A percentile compares a stretch with the other conserved stretches of the same genome.
phyloP scores from a whole-genome alignment of 2,329 filamentous ascomycete genomes.

The Curvularia sp. region DNA sequence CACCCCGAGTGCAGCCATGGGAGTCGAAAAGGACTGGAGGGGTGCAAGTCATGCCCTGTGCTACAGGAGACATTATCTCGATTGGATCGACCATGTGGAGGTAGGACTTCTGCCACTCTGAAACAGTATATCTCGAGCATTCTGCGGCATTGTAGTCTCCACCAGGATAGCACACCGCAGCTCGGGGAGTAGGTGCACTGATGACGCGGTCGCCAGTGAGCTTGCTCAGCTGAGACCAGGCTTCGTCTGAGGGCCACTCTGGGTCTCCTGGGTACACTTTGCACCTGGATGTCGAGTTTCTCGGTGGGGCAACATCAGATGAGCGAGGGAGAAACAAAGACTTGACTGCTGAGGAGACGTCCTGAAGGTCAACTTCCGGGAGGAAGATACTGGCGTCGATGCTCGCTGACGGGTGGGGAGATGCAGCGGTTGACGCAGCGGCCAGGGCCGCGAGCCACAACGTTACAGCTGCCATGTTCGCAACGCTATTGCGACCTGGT shows the following conservation, averaged over 20 bases:
- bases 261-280: conserved; percentile 58
- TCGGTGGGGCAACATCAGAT: conserved; percentile 12
- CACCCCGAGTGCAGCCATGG: conserved; percentile 47
- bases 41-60: conserved; percentile 50
- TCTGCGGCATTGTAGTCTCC: conserved; percentile 38
- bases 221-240: conserved; percentile 58
- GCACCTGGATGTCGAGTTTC: conserved; percentile 48
- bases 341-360: conserved; percentile 27
- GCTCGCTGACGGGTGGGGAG: conserved; percentile 24
- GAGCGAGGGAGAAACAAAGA: conserved; percentile 32
- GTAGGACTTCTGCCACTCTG: conserved; percentile 45
- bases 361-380: conserved; percentile 32
- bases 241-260: conserved; percentile 58
- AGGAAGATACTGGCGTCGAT: conserved; percentile 16
- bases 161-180: conserved; percentile 45
- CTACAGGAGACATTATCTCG: conserved; percentile 49
- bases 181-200: conserved; percentile 38
- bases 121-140: conserved; percentile 38
- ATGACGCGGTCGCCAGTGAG: conserved; percentile 40
- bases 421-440: conserved; percentile 32
- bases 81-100: conserved; percentile 46
- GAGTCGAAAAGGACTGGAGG: conserved; percentile 46
- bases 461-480: conserved; percentile 24
- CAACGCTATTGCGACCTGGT: conserved; percentile 10
- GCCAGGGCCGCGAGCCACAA: conserved; percentile 36